Evolutionary conservation across 2,329 filamentous ascomycete species (phyloP).

Genomic region (Penicillium sp.): DNA sequence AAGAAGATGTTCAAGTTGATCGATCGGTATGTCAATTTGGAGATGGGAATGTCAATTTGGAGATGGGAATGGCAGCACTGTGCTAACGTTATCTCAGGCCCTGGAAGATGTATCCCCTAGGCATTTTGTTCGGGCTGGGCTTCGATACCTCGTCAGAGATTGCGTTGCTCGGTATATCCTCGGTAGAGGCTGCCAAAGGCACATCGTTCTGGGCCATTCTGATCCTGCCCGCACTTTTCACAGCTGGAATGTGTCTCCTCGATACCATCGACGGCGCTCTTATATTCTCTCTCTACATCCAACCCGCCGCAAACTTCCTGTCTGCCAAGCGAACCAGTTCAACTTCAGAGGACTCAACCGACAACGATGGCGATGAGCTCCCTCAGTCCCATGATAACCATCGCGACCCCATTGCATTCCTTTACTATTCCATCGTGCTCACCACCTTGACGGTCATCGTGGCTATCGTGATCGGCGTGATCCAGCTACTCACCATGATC

Average conservation of each 20-base stretch:
- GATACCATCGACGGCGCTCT: constrained; percentile 92
- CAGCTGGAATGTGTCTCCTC: constrained; percentile 91
- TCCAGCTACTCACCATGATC: constrained; percentile 82
- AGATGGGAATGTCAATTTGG: neutral
- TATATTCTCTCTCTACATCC: constrained; percentile 92
- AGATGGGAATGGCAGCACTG: neutral
- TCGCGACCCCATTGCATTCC: constrained; percentile 84
- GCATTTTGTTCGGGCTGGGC: constrained; percentile 86
- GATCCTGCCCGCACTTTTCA: constrained; percentile 89
- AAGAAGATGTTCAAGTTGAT: constrained; percentile 77
- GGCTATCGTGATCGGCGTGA: constrained; percentile 80
- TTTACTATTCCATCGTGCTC: constrained; percentile 91
- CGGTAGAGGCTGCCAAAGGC: constrained; percentile 81
- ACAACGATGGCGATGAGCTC: constrained; percentile 27
- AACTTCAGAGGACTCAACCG: constrained; percentile 25
- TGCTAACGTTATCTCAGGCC: constrained; percentile 37
- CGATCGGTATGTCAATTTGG: constrained; percentile 50
- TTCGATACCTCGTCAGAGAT: constrained; percentile 97
- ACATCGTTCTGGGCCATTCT: constrained; percentile 94
- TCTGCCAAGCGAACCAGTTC: constrained; percentile 35
- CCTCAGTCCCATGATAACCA: constrained; percentile 50
- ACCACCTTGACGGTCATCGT: constrained; percentile 84
- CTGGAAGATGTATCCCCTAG: constrained; percentile 97
- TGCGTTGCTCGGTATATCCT: constrained; percentile 86
- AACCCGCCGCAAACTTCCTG: constrained; percentile 51